These are phyloP conservation scores for Begonia loranthoides DNA, from an alignment of 306 rosid species.

Conservation along the genomic window DNA sequence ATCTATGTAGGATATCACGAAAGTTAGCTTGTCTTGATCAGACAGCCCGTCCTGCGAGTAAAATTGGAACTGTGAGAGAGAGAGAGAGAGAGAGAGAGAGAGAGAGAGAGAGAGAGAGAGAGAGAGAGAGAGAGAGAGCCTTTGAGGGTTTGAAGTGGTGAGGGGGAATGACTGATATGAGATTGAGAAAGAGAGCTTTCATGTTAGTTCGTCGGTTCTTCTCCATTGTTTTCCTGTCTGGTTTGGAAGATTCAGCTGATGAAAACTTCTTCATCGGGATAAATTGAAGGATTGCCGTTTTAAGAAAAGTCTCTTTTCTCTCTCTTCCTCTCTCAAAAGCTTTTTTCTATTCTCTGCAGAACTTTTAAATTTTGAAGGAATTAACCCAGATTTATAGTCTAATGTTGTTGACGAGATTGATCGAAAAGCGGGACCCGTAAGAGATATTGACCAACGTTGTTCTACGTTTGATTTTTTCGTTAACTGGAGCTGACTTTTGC, in stretches of 20 bases:
- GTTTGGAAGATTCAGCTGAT: constrained; percentile 14
- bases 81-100: not conserved
- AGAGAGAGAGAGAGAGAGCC: constrained; percentile 13
- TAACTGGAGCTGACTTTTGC: too few relatives aligned
- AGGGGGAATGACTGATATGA: constrained; percentile 44
- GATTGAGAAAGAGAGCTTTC: constrained; percentile 56
- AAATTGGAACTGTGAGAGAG: not conserved
- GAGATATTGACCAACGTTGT: too few relatives aligned
- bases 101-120: not conserved
- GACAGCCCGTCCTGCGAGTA: constrained; percentile 21
- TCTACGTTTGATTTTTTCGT: too few relatives aligned
- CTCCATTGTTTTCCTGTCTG: constrained; percentile 53
- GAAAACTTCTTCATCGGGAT: too few relatives aligned
- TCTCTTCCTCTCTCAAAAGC: too few relatives aligned
- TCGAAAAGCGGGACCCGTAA: too few relatives aligned
- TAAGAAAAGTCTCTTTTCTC: too few relatives aligned
- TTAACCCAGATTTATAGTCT: too few relatives aligned
- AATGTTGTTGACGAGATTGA: too few relatives aligned
- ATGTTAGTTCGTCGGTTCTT: constrained; percentile 57
- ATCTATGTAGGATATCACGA: constrained; percentile 33
- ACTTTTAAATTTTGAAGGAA: too few relatives aligned
- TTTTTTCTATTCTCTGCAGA: too few relatives aligned
- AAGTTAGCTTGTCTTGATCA: constrained; percentile 42
- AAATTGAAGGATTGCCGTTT: too few relatives aligned
- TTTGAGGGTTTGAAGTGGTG: constrained; percentile 24